These are phyloP conservation scores for Pythium grandisporangium DNA, from an alignment of 352 stramenopile species.

Conservation along the genomic window DNA sequence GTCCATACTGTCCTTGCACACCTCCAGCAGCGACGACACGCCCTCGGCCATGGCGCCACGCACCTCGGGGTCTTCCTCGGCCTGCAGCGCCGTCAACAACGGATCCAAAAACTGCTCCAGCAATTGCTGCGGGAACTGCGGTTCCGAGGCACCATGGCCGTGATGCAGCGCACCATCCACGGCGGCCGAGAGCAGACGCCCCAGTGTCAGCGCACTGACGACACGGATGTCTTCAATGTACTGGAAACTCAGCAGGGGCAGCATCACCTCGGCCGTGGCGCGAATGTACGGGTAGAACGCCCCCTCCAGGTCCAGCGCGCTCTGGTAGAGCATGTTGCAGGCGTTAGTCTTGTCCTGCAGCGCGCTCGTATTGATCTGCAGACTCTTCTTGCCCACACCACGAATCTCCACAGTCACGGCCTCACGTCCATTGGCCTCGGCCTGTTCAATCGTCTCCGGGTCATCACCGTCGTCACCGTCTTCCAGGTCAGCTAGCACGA, in stretches of 20 bases:
- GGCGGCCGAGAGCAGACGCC: conserved; percentile 59
- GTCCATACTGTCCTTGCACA: conserved; percentile 75
- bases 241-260: conserved; percentile 72
- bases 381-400: conserved; percentile 69
- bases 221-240: conserved; percentile 83
- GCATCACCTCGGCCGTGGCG: conserved; percentile 60
- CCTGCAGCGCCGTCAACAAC: conserved; percentile 59
- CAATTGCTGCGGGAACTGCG: conserved; percentile 71
- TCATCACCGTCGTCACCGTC: conserved; percentile 36
- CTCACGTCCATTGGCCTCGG: conserved; percentile 54
- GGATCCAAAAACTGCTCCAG: conserved; percentile 74
- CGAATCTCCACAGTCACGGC: conserved; percentile 69
- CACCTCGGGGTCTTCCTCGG: conserved; percentile 74
- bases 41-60: conserved; percentile 67
- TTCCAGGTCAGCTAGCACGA: conserved; percentile 63
- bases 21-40: conserved; percentile 60
- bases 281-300: conserved; percentile 81
- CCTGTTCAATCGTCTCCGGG: too few species aligned
- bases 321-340: conserved; percentile 87
- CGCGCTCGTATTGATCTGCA: conserved; percentile 83
- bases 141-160: conserved; percentile 35
- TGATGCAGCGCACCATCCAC: conserved; percentile 67
- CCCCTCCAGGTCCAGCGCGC: conserved; percentile 68
- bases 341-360: conserved; percentile 83
- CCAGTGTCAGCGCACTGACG: conserved; percentile 66